These are phyloP conservation scores for Diaporthe batatas DNA, from an alignment of 2,329 filamentous ascomycete species.

Conservation along the genomic window DNA sequence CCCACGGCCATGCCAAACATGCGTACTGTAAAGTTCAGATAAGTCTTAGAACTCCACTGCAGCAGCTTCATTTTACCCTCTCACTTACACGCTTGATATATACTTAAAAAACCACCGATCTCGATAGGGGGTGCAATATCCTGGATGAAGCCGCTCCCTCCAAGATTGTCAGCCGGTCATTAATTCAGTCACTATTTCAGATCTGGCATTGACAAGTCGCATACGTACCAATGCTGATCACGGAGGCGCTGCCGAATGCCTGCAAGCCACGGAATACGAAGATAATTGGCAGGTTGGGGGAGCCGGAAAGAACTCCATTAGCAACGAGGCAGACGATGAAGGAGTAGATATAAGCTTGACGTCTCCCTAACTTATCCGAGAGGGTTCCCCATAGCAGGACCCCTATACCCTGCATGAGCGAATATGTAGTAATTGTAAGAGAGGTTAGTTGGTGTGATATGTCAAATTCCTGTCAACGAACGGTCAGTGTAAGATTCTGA, in stretches of 20 bases:
- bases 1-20: slow-evolving; percentile 49
- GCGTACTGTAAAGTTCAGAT: slow-evolving; percentile 41
- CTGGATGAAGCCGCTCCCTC: slow-evolving; percentile 51
- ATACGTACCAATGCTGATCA: slow-evolving; percentile 59
- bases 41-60: no score
- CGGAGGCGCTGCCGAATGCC: slow-evolving; percentile 61
- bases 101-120: slow-evolving; percentile 49
- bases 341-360: slow-evolving; percentile 59
- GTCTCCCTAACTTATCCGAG: slow-evolving; percentile 61
- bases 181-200: background rate
- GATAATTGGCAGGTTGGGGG: slow-evolving; percentile 57
- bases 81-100: slow-evolving; percentile 51
- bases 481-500: background rate
- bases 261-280: slow-evolving; percentile 62
- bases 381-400: slow-evolving; percentile 63
- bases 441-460: slow-evolving; percentile 51
- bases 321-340: slow-evolving; percentile 61
- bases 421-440: slow-evolving; percentile 61
- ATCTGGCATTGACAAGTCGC: background rate
- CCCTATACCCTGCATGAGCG: slow-evolving; percentile 64
- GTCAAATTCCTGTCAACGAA: slow-evolving; percentile 46
- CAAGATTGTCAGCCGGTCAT: background rate
- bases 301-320: slow-evolving; percentile 60
- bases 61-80: no score
- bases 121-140: slow-evolving; percentile 50